Evolutionary conservation across 106 monocot species (phyloP).

Genomic region (Xerophyta viscosa): DNA sequence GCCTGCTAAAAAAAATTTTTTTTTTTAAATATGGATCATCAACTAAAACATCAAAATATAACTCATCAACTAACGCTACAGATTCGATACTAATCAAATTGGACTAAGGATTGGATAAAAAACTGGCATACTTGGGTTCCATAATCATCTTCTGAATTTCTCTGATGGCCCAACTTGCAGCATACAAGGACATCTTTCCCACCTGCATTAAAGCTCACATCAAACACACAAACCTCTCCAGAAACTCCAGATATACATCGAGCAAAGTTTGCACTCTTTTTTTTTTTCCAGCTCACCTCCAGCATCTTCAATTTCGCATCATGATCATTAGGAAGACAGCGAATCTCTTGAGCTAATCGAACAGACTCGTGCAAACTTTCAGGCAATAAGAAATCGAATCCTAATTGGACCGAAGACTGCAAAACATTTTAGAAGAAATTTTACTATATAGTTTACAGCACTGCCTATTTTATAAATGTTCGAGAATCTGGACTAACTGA

Average conservation of each 20-base stretch:
- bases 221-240: not conserved
- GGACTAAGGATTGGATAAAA: no score
- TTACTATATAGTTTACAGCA: not conserved
- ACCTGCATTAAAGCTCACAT: conserved; percentile 44
- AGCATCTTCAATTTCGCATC: conserved; percentile 78
- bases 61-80: no score
- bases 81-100: no score
- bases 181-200: conserved; percentile 78
- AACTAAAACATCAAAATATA: not conserved
- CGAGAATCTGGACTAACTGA: conserved; percentile 18
- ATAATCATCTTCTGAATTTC: conserved; percentile 80
- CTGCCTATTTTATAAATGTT: no score
- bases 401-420: conserved; percentile 80
- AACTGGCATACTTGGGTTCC: conserved; percentile 55
- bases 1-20: conserved; percentile 24
- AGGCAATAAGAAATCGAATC: conserved; percentile 67
- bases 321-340: conserved; percentile 76
- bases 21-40: not conserved
- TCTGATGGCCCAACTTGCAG: conserved; percentile 84
- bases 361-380: conserved; percentile 72
- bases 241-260: not conserved
- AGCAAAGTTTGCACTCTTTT: not conserved
- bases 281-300: conserved; percentile 41
- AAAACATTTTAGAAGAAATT: conserved; percentile 3
- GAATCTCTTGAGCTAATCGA: conserved; percentile 71